Conservation (phyloP, 495 filamentous ascomycete genomes). For the Tuber umbilicatum region DNA sequence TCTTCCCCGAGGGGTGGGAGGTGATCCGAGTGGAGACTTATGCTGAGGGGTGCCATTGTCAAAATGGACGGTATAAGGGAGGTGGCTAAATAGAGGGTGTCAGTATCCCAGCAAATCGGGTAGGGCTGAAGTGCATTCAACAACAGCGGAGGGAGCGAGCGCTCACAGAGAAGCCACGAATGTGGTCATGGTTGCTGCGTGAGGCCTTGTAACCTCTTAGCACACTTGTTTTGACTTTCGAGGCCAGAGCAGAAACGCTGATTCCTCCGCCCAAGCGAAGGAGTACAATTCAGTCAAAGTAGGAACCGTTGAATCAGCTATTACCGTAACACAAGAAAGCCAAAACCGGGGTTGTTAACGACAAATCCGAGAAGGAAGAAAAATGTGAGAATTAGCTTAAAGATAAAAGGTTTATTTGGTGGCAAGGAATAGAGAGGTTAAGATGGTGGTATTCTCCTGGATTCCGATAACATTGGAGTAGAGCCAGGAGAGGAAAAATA, state of each 20-base stretch:
- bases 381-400: not conserved
- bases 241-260: constrained; percentile 2
- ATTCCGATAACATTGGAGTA: not conserved
- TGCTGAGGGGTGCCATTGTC: constrained; percentile 39
- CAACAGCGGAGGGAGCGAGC: constrained; percentile 3
- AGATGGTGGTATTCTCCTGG: not conserved
- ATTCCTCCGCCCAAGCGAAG: not conserved
- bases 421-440: not conserved
- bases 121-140: constrained; percentile 12
- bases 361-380: not conserved
- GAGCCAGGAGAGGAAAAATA: not conserved
- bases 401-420: not conserved
- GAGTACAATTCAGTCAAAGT: constrained; percentile 1
- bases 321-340: constrained; percentile 6
- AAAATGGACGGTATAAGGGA: constrained; percentile 85
- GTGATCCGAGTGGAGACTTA: constrained; percentile 35
- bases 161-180: constrained; percentile 80
- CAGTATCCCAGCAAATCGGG: constrained; percentile 19
- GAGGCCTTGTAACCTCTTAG: constrained; percentile 18
- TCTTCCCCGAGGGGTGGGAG: constrained; percentile 23
- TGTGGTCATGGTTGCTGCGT: constrained; percentile 60
- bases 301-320: not conserved
- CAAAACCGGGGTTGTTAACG: not conserved
- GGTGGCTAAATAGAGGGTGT: constrained; percentile 55
- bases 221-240: constrained; percentile 22